Evolutionary conservation across 805 yeast genomes (phyloP).

Genomic region (Priceomyces carsonii): DNA sequence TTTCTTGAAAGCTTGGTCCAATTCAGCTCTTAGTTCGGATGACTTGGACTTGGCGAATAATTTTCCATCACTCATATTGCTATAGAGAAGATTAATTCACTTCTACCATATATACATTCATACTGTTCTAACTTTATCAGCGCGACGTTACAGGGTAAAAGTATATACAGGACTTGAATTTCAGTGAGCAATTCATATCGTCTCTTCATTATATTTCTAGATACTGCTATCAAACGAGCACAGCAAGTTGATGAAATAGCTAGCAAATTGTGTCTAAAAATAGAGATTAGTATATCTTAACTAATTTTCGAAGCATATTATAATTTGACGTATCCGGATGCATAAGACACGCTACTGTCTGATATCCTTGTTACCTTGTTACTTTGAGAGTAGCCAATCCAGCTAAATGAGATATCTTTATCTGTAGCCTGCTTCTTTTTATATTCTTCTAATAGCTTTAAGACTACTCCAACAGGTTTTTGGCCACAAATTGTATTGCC

Average conservation of each 20-base stretch:
- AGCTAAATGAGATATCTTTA: slow-evolving; percentile 40
- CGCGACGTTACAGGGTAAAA: no score
- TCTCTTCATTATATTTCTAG: no score
- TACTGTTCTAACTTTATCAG: no score
- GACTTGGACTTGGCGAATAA: slow-evolving; percentile 40
- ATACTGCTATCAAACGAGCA: no score
- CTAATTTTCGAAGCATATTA: no score
- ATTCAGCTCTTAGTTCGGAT: slow-evolving; percentile 40
- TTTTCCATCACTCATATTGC: slow-evolving; percentile 40
- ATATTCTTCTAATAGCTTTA: slow-evolving; percentile 51
- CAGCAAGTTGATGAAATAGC: no score
- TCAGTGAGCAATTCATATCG: no score
- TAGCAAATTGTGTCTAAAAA: no score
- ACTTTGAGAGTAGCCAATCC: slow-evolving; percentile 85
- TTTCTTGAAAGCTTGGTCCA: slow-evolving; percentile 44
- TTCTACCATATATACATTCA: no score
- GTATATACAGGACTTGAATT: no score
- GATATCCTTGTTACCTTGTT: slow-evolving; percentile 42
- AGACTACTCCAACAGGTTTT: slow-evolving; percentile 69
- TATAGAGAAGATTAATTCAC: no score
- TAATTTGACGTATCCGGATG: slow-evolving; percentile 61
- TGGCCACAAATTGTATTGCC: slow-evolving; percentile 95
- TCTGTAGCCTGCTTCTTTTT: slow-evolving; percentile 8
- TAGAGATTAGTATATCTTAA: no score
- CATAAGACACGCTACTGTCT: slow-evolving; percentile 91